Conservation (phyloP, 768 basidiomycete genomes). For the Galerina sulciceps region DNA sequence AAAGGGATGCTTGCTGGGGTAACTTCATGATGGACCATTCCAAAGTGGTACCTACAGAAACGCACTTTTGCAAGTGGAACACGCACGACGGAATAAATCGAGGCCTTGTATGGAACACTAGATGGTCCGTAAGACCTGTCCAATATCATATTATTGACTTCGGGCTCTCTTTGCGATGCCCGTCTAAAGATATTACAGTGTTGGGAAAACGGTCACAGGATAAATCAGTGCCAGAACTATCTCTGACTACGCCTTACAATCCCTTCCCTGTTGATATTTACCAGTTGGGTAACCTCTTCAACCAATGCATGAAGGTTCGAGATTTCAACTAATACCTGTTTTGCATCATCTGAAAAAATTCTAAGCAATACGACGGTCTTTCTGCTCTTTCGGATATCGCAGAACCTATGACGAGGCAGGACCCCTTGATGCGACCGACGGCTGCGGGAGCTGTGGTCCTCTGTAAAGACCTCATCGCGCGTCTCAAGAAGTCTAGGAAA, state of each 20-base stretch:
- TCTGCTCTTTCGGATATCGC: neutral
- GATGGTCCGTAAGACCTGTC: neutral
- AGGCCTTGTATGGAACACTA: neutral
- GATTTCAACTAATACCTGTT: no score
- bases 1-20: slow-evolving; percentile 23
- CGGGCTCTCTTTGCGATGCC: neutral
- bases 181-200: neutral
- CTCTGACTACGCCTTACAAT: neutral
- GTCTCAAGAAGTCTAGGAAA: neutral
- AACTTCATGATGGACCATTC: slow-evolving; percentile 24
- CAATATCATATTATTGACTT: slow-evolving; percentile 8
- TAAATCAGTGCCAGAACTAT: slow-evolving; percentile 4
- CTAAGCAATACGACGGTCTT: slow-evolving; percentile 4
- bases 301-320: neutral
- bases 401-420: neutral
- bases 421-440: neutral
- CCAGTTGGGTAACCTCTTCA: slow-evolving; percentile 5
- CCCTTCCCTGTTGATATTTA: slow-evolving; percentile 6
- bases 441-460: neutral
- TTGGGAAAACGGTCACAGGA: neutral
- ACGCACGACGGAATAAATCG: neutral
- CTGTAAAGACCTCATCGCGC: neutral
- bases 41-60: slow-evolving; percentile 16
- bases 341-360: neutral
- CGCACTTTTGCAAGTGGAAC: slow-evolving; percentile 11